phyloP scores from a whole-genome alignment of 768 basidiomycete genomes.

The Lactarius pseudohatsudake region DNA sequence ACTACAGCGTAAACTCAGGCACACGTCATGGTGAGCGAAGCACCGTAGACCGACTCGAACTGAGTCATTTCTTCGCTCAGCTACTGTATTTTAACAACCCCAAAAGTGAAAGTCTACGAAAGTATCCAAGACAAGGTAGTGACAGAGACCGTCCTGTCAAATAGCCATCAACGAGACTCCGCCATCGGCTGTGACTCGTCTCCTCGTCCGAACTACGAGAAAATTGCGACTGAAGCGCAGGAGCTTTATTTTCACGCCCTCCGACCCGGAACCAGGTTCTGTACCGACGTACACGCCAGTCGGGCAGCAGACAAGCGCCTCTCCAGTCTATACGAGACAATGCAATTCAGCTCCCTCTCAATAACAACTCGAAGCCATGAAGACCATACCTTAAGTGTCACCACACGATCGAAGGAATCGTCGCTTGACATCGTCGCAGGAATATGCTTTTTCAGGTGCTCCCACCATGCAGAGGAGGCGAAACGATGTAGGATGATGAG shows the following conservation, averaged over 20 bases:
- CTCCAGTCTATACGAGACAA: conserved; percentile 52
- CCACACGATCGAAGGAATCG: conserved; percentile 66
- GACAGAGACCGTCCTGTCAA: not conserved
- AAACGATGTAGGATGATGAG: conserved; percentile 70
- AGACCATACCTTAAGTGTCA: conserved; percentile 54
- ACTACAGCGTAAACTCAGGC: not conserved
- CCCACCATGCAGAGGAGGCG: conserved; percentile 76
- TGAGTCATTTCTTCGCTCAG: not conserved
- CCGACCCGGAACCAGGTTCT: conserved; percentile 9
- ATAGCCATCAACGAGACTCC: conserved; percentile 56
- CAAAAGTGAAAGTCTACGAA: too few species aligned
- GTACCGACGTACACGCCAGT: conserved; percentile 51
- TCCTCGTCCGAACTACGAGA: conserved; percentile 59
- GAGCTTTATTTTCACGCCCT: conserved; percentile 29
- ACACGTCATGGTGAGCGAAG: not conserved
- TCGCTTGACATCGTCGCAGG: conserved; percentile 57
- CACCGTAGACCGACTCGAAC: too few species aligned
- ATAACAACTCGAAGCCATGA: not conserved
- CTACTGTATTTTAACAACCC: not conserved
- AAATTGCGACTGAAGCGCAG: conserved; percentile 58
- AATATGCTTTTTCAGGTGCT: conserved; percentile 65
- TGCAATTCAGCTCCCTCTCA: conserved; percentile 1
- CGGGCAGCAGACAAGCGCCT: conserved; percentile 68
- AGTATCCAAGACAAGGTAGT: not conserved
- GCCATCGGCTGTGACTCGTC: conserved; percentile 61